Conservation (phyloP, 2,329 filamentous ascomycete species). For the Fusarium humuli region DNA sequence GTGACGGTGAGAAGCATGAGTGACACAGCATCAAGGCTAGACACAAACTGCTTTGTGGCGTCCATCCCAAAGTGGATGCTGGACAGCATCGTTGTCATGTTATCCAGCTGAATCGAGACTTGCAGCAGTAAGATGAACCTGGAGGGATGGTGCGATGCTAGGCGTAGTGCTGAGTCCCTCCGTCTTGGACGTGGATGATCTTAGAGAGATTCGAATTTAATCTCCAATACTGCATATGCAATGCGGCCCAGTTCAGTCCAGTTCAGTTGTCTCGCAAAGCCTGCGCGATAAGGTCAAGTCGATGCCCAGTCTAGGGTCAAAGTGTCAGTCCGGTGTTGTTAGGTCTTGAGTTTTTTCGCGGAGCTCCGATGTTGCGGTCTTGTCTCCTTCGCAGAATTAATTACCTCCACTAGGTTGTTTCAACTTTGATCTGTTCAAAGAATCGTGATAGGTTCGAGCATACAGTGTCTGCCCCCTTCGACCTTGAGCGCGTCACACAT, state of each 20-base stretch:
- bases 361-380: constrained; percentile 7
- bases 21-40: constrained; percentile 47
- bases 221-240: constrained; percentile 16
- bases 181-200: not conserved
- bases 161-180: not conserved
- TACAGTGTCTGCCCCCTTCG: constrained; percentile 7
- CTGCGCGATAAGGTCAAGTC: not conserved
- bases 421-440: constrained; percentile 9
- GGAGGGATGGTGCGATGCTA: constrained; percentile 10
- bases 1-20: constrained; percentile 58
- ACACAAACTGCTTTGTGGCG: constrained; percentile 36
- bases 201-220: constrained; percentile 10
- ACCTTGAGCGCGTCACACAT: constrained; percentile 5
- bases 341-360: constrained; percentile 1
- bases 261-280: constrained; percentile 12
- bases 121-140: constrained; percentile 25
- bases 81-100: constrained; percentile 39
- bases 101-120: constrained; percentile 32
- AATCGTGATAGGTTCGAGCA: constrained; percentile 25
- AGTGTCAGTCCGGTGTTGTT: constrained; percentile 6
- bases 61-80: constrained; percentile 29
- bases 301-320: constrained; percentile 2
- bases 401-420: constrained; percentile 18
- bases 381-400: constrained; percentile 2
- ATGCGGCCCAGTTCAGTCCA: not conserved